Base-by-base conservation (phyloP, 1,284 basidiomycete species). In the Mycosarcoma mackinlayi region DNA sequence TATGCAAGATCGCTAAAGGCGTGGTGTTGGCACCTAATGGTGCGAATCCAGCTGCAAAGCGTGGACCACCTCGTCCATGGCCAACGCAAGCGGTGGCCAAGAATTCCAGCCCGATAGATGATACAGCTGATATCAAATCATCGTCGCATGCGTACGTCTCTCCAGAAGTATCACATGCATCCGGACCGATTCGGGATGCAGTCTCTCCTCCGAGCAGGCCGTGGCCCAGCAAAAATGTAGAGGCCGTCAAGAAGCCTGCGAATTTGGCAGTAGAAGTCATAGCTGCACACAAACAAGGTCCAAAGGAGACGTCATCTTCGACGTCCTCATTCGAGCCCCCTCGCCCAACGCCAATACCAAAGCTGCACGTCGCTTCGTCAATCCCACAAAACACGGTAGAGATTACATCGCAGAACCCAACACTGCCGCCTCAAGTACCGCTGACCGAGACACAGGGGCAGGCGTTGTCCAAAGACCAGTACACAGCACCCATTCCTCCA, bases 1-100 rank as follows among this genome's bases (percentile, higher is more conserved):
- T 72, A 16, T 66, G 54, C 37, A 47, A 57, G 27, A 63, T 73
- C 37, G 61, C 62, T 31, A 70, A 63, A 25, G 54, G 55, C 28
- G 53, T 65, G n/a, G 35, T 66, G 4, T n/a, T 70, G 13, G 42
- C 65, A 13, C 47, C 71, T 3, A 48, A 55, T 18, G 56, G 58
- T 37, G 37, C 56, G 5, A 44, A 42, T 6, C 35, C 37, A 30
- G 37, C 62, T 11, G 39, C 51, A 5, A 23, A 27, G 14, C 37
- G 45, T 6, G 48, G 47, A 9, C 38, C 55, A 28, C 35, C 38
- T 21, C 46, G 51, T 28, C 63, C 63, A 33, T 66, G 63, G 63
- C 52, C 63, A 1, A 60, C 57, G 6, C 56, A 66, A n/a, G 14
- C 48, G 14, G 35, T 40, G 1, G 34, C 23, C 1, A 24, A 39